Evolutionary conservation across 1,284 basidiomycete genomes (phyloP).

Genomic region (Puccinia novopanici): DNA sequence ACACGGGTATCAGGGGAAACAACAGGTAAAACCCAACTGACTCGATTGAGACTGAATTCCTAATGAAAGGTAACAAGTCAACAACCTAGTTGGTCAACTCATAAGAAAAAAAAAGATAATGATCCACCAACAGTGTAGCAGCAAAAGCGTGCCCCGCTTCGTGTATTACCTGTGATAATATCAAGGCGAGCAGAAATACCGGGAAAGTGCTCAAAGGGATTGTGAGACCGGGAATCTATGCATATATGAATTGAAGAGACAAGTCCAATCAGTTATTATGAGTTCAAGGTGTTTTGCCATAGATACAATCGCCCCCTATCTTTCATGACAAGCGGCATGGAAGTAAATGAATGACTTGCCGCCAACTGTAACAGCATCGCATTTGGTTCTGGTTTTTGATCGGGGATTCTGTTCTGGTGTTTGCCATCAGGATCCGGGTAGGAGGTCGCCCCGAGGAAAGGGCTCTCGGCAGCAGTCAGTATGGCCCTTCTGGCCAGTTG

Average conservation of each 20-base stretch:
- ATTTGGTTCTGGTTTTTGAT: background rate
- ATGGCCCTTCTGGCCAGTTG: background rate
- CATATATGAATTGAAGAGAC: background rate
- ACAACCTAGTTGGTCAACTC: background rate
- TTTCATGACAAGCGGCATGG: background rate
- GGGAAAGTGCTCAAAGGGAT: slow-evolving; percentile 33
- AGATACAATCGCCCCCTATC: background rate
- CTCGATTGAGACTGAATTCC: slow-evolving; percentile 26
- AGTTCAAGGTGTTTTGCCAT: background rate
- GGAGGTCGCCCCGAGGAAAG: background rate
- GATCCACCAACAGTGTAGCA: slow-evolving; percentile 32
- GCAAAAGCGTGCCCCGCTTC: slow-evolving; percentile 41
- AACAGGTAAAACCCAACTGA: slow-evolving; percentile 29
- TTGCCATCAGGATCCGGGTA: background rate
- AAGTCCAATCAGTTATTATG: background rate
- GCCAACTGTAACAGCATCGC: slow-evolving; percentile 20
- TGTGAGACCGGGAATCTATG: slow-evolving; percentile 44
- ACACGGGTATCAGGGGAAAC: slow-evolving; percentile 42
- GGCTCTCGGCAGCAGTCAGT: background rate
- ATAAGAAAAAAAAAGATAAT: background rate
- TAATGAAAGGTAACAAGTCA: background rate
- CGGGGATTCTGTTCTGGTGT: background rate
- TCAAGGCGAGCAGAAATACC: slow-evolving; percentile 27
- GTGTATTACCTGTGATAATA: slow-evolving; percentile 35
- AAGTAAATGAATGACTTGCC: slow-evolving; percentile 28